Evolutionary conservation across 257 asterid genomes (phyloP).

Genomic region (Solanum rostratum): DNA sequence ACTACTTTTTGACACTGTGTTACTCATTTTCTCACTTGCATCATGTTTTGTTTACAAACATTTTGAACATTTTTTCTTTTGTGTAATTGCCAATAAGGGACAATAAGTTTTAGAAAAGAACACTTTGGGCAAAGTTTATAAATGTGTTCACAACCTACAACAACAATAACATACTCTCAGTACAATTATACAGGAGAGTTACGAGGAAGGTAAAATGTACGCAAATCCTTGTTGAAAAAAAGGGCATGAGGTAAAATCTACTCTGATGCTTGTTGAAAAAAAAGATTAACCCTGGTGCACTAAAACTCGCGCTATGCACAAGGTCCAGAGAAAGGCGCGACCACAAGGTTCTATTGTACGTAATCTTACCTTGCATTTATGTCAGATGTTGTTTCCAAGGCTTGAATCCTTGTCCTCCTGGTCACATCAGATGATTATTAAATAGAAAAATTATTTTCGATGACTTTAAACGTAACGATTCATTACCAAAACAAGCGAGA

Average conservation of each 20-base stretch:
- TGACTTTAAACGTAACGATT: neutral
- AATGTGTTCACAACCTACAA: neutral
- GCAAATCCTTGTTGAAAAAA: neutral
- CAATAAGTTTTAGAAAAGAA: neutral
- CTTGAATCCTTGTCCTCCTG: too few relatives aligned
- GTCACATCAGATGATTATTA: too few relatives aligned
- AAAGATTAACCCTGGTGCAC: too few relatives aligned
- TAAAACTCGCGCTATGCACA: too few relatives aligned
- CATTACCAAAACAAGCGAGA: neutral
- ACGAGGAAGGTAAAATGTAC: too few relatives aligned
- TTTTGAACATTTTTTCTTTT: neutral
- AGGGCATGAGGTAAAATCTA: too few relatives aligned
- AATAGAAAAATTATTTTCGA: neutral
- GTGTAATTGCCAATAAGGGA: neutral
- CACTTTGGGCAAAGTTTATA: neutral
- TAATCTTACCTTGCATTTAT: accelerated
- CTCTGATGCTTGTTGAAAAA: too few relatives aligned
- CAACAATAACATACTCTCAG: neutral
- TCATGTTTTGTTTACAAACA: neutral
- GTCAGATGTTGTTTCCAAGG: too few relatives aligned
- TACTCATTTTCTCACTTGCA: neutral
- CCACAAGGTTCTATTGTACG: too few relatives aligned
- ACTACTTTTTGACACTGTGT: neutral
- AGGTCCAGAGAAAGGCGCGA: too few relatives aligned
- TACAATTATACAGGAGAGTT: too few relatives aligned